Evolutionary conservation across 441 rosid species (phyloP), one percentile per base, ranked within the genome.

Genomic region (Erysimum pusillum): DNA sequence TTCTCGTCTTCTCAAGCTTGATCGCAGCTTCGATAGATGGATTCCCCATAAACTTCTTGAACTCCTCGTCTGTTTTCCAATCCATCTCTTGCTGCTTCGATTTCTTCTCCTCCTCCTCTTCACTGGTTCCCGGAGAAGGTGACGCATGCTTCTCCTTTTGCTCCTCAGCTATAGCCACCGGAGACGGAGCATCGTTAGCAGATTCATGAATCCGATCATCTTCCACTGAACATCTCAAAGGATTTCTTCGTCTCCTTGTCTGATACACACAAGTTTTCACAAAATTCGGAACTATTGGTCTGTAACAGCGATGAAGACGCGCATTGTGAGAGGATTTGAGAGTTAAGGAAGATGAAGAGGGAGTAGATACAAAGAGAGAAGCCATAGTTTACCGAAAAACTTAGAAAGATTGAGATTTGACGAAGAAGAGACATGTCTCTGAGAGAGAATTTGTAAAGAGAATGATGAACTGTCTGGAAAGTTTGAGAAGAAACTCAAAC

Each of bases 11-110:
- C 84, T 94, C 98, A 79, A 94, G 89, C 90, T 92, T 94, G 28
- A 94, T 90, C 0, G 96, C 97, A 0, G 97, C 98, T 83, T 94
- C 98, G 4, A 90, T 90, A 4, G 98, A 89, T 69, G 98, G 98
- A 72, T 85, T 94, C 4, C 98, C 96, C 98, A 94, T 94, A 76
- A 94, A 87, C 70, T 83, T 88, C 90, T 94, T 94, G 82, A 94
- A 94, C 83, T 92, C 98, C 71, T 94, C 97, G 75, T 92, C 97
- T 0, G 85, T 85, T 63, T 94, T 92, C 97, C 98, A 92, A 44
- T 94, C 98, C 80, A 81, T 77, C 70, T 94, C 98, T 67, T 94
- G 95, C 84, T 84, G 87, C 53, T 83, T 73, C 39, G 85, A 84
- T 52, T 77, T 82, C 54, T 83, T 82, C 39, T 75, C 85, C 10